These are phyloP conservation scores for Brassica cretica DNA, from an alignment of 345 rosid genomes.

Conservation along the genomic window DNA sequence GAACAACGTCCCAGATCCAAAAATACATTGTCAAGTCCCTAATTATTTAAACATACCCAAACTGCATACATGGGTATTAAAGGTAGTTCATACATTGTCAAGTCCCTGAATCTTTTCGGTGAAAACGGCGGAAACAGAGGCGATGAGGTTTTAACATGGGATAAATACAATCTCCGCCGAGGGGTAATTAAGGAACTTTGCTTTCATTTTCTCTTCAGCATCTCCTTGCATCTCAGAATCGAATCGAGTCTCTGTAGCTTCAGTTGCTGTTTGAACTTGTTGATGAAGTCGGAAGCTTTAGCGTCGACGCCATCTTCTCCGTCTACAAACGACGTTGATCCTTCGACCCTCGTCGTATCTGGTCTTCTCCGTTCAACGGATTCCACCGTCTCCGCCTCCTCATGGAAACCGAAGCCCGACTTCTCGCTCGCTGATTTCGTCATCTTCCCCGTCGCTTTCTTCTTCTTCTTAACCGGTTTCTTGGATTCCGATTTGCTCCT, in stretches of 20 bases:
- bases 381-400: conserved; percentile 30
- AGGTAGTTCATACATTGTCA: conserved; percentile 2
- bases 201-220: conserved; percentile 16
- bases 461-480: conserved; percentile 29
- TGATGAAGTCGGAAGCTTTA: conserved; percentile 45
- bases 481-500: conserved; percentile 53
- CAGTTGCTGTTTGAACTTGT: conserved; percentile 42
- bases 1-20: conserved; percentile 34
- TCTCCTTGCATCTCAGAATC: conserved; percentile 42
- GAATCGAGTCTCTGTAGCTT: conserved; percentile 44
- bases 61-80: conserved; percentile 11
- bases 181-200: conserved; percentile 3
- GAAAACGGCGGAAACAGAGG: not conserved
- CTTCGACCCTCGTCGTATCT: conserved; percentile 37
- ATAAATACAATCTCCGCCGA: not conserved
- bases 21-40: no score
- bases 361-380: conserved; percentile 42
- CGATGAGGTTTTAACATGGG: not conserved
- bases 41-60: not conserved
- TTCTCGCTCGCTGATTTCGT: conserved; percentile 74
- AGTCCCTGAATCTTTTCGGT: not conserved
- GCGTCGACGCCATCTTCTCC: conserved; percentile 41
- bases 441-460: conserved; percentile 44
- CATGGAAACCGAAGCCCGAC: conserved; percentile 24
- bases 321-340: conserved; percentile 30